Percentiles rank a stretch among this genome's conserved stretches.
These are phyloP conservation scores for Miamiensis avidus DNA, from an alignment of 169 alveolate genomes.

Conservation along the genomic window DNA sequence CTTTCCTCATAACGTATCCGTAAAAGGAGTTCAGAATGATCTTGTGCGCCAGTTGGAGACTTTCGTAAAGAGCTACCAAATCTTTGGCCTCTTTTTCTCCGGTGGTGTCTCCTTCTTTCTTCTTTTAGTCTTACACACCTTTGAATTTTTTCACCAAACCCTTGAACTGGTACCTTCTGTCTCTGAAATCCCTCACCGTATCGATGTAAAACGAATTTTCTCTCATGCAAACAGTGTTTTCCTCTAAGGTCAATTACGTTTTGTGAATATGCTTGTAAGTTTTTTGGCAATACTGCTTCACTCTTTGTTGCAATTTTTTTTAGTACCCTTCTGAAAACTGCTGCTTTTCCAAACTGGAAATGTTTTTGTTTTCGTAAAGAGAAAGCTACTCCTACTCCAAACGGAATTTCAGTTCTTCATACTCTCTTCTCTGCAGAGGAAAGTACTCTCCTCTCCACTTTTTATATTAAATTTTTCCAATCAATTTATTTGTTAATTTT, in stretches of 20 bases:
- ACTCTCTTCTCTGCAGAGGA: conserved; percentile 88
- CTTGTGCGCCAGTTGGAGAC: conserved; percentile 98
- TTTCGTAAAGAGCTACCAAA: conserved; percentile 91
- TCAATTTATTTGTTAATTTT: conserved; percentile 81
- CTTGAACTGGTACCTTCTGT: conserved; percentile 96
- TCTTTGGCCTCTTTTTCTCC: conserved; percentile 89
- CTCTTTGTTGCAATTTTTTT: conserved; percentile 87
- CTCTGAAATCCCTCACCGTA: conserved; percentile 95
- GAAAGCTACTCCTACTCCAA: conserved; percentile 41
- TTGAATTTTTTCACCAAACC: conserved; percentile 73
- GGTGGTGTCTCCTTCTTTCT: conserved; percentile 66
- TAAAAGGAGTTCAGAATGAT: conserved; percentile 98
- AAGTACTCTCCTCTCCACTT: conserved; percentile 94
- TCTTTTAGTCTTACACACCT: conserved; percentile 80
- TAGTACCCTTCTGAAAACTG: conserved; percentile 84
- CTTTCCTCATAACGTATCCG: conserved; percentile 99
- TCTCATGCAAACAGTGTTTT: conserved; percentile 96
- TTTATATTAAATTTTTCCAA: conserved; percentile 7
- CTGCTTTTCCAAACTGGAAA: conserved; percentile 65
- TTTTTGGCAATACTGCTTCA: conserved; percentile 86
- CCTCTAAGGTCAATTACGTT: conserved; percentile 71
- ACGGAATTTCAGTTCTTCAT: conserved; percentile 61
- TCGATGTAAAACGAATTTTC: conserved; percentile 98
- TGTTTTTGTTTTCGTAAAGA: conserved; percentile 9
- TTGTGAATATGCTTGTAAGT: conserved; percentile 78